phyloP scores from a whole-genome alignment of 495 filamentous ascomycete species.

The Sabuloglossum arenarium region DNA sequence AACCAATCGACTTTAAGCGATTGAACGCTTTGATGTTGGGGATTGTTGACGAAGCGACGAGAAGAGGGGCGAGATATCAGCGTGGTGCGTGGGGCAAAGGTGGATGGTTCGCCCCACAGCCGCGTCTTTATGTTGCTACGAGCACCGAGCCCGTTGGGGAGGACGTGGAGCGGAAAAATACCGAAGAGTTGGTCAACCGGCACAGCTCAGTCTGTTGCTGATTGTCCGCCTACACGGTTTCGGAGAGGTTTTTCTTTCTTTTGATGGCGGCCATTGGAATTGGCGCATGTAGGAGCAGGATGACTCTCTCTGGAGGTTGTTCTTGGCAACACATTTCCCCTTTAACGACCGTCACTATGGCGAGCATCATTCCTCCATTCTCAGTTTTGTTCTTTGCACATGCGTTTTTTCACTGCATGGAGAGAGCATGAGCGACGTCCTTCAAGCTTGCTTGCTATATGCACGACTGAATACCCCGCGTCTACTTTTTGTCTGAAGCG shows the following conservation, averaged over 20 bases:
- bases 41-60: slow-evolving; percentile 27
- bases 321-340: no score
- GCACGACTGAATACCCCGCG: no score
- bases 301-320: no score
- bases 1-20: slow-evolving; percentile 53
- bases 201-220: not conserved
- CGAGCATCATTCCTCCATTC: no score
- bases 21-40: slow-evolving; percentile 37
- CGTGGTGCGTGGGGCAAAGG: slow-evolving; percentile 50
- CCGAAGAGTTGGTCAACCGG: not conserved
- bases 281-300: not conserved
- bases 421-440: no score
- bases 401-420: no score
- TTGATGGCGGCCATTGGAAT: not conserved
- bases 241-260: not conserved
- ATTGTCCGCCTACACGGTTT: not conserved
- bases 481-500: no score
- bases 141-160: not conserved
- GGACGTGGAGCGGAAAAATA: not conserved
- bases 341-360: no score
- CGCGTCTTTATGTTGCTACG: not conserved
- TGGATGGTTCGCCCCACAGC: slow-evolving; percentile 35
- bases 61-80: slow-evolving; percentile 30
- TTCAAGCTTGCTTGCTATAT: no score
- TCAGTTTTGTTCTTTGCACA: no score